Base-by-base conservation (phyloP, 768 basidiomycete species). In the Chalciporus sphaerocephalus region DNA sequence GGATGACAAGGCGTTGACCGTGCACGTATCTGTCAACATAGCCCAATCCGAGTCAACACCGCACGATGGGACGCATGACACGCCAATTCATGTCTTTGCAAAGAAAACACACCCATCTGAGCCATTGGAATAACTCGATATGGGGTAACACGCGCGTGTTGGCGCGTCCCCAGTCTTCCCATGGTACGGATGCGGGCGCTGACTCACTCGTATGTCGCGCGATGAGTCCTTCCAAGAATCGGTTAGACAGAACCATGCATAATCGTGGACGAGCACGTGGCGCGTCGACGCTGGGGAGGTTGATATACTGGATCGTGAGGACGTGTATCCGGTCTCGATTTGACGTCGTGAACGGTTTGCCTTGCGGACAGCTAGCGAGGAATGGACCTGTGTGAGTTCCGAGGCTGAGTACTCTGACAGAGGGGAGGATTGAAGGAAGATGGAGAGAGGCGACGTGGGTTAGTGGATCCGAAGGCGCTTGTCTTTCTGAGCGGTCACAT, bases 11-110 rank as follows among this genome's bases (percentile, higher is more conserved):
- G 10, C 72, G 65, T 25, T 63, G 53, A 4, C 72, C 74, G n/a
- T 75, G 70, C 1, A 72, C 68, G n/a, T 73, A 70, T 41, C 71
- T 72, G 34, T 7, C n/a, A n/a, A n/a, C n/a, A n/a, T n/a, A n/a
- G n/a, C n/a, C 6, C 18, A 9, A 7, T 9, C 1, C 16, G 36
- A 21, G 2, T n/a, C n/a, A n/a, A n/a, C n/a, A n/a, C n/a, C n/a
- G n/a, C n/a, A n/a, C n/a, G n/a, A n/a, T n/a, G n/a, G n/a, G n/a
- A n/a, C n/a, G n/a, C n/a, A n/a, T n/a, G n/a, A n/a, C n/a, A n/a
- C n/a, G n/a, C n/a, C n/a, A n/a, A 18, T 22, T 2, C 10, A 18
- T 1, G 8, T 13, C 17, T 2, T 7, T n/a, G n/a, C n/a, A n/a
- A 16, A 5, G 4, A 12, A 15, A 8, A 2, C 4, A n/a, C 8